These are phyloP conservation scores for Ettlia oleoabundans DNA, from an alignment of 139 green algal species.

Conservation along the genomic window DNA sequence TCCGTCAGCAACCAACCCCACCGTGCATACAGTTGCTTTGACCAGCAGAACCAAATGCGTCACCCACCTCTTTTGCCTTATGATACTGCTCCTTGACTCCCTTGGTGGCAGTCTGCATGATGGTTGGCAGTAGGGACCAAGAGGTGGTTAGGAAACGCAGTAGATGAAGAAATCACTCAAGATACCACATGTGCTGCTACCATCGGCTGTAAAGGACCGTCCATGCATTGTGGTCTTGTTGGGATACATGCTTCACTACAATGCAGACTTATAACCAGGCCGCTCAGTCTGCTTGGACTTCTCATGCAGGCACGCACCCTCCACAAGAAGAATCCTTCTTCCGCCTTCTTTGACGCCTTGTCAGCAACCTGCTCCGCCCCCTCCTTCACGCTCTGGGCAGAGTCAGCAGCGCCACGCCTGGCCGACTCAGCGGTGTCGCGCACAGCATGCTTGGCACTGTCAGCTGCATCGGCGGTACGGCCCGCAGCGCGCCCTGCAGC, in stretches of 20 bases:
- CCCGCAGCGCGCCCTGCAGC: not conserved
- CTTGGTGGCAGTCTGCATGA: not conserved
- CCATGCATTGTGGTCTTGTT: too few relatives aligned
- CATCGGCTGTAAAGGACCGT: too few relatives aligned
- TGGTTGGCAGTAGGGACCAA: too few relatives aligned
- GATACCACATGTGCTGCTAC: not conserved
- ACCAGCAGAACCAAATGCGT: not conserved
- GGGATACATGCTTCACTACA: too few relatives aligned
- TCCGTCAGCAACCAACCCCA: too few relatives aligned
- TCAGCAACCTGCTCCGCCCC: not conserved
- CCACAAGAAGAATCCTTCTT: slow-evolving; percentile 25
- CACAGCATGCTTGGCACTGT: not conserved
- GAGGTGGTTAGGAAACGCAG: too few relatives aligned
- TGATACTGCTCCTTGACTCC: slow-evolving; percentile 27
- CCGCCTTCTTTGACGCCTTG: not conserved
- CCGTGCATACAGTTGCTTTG: too few relatives aligned
- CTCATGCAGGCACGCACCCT: not conserved
- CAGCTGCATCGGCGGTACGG: not conserved
- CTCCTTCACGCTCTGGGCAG: not conserved
- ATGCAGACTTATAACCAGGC: not conserved
- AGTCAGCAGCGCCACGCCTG: not conserved
- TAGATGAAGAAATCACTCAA: not conserved
- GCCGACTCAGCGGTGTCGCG: not conserved
- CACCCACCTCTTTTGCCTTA: slow-evolving; percentile 4
- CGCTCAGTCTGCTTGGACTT: too few relatives aligned